phyloP scores from a whole-genome alignment of 108 stramenopile species.

The Licmophora abbreviata region DNA sequence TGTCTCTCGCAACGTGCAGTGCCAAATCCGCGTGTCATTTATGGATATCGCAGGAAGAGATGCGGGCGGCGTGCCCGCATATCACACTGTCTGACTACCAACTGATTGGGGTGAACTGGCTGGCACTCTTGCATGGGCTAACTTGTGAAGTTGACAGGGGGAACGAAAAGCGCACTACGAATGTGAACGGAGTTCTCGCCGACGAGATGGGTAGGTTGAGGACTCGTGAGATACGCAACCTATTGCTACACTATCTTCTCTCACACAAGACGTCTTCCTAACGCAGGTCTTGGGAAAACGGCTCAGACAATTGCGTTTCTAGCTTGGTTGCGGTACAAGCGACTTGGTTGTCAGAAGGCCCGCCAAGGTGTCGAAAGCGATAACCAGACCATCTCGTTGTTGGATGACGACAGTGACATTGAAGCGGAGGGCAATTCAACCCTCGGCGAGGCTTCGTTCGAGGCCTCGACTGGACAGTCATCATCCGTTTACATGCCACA shows the following conservation, averaged over 20 bases:
- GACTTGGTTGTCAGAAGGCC: neutral
- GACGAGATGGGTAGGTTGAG: slow-evolving; percentile 92
- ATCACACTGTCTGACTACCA: slow-evolving; percentile 72
- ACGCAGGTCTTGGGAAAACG: slow-evolving; percentile 65
- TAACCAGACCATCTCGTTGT: slow-evolving; percentile 4
- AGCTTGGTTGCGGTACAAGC: slow-evolving; percentile 64
- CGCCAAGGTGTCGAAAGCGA: slow-evolving; percentile 5
- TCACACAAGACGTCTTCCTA: neutral
- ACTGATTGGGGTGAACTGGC: slow-evolving; percentile 83
- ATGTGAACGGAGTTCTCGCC: slow-evolving; percentile 94
- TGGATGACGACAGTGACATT: slow-evolving; percentile 12
- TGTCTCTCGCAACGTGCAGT: slow-evolving; percentile 16
- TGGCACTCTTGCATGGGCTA: slow-evolving; percentile 67
- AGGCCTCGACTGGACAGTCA: neutral
- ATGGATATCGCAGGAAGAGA: slow-evolving; percentile 62
- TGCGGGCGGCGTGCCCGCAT: slow-evolving; percentile 47
- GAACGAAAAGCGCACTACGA: slow-evolving; percentile 20
- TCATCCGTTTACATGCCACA: slow-evolving; percentile 33
- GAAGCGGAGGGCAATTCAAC: slow-evolving; percentile 1
- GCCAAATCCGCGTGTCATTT: neutral
- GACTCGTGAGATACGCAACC: neutral
- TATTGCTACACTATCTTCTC: neutral
- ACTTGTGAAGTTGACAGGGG: slow-evolving; percentile 32
- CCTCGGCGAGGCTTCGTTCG: too few relatives aligned
- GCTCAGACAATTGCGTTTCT: slow-evolving; percentile 94